These are phyloP conservation scores for Pulveroboletus ravenelii DNA, from an alignment of 768 basidiomycete genomes.

Conservation along the genomic window DNA sequence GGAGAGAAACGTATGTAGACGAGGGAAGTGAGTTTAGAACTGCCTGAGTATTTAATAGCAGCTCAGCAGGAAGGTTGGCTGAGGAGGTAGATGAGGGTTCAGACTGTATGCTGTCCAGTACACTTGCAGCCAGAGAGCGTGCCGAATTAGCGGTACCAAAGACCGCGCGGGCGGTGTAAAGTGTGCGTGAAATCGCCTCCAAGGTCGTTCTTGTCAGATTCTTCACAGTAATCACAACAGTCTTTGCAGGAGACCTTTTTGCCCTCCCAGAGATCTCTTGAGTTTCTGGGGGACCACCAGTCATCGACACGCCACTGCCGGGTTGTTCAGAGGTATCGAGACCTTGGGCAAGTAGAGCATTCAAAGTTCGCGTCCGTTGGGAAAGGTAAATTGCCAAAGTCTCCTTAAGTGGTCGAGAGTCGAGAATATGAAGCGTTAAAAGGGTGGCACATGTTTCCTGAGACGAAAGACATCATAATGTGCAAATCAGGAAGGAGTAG, in stretches of 20 bases:
- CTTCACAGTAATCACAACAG: slow-evolving; percentile 47
- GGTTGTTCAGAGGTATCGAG: slow-evolving; percentile 19
- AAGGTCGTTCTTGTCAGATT: slow-evolving; percentile 49
- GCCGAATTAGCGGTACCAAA: slow-evolving; percentile 41
- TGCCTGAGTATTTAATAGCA: slow-evolving; percentile 60
- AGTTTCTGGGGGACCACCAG: slow-evolving; percentile 33
- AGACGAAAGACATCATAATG: neutral
- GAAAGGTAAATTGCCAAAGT: slow-evolving; percentile 64
- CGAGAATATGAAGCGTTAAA: slow-evolving; percentile 82
- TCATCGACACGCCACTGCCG: slow-evolving; percentile 32
- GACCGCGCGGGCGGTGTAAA: slow-evolving; percentile 51
- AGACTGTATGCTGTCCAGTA: slow-evolving; percentile 61
- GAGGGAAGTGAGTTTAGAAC: slow-evolving; percentile 75
- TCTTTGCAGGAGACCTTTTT: slow-evolving; percentile 25
- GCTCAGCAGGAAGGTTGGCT: slow-evolving; percentile 41
- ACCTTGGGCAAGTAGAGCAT: slow-evolving; percentile 38
- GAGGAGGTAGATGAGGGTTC: slow-evolving; percentile 33
- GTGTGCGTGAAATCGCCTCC: slow-evolving; percentile 53
- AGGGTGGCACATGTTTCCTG: slow-evolving; percentile 76
- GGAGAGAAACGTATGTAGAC: slow-evolving; percentile 72
- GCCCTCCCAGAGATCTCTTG: slow-evolving; percentile 1
- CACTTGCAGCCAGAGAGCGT: slow-evolving; percentile 47
- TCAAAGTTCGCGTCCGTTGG: slow-evolving; percentile 63
- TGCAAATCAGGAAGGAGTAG: neutral
- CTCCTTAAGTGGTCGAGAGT: slow-evolving; percentile 75